Evolutionary conservation across 345 rosid genomes (phyloP), one percentile per base, ranked within the genome.

Genomic region (Gossypium australe): DNA sequence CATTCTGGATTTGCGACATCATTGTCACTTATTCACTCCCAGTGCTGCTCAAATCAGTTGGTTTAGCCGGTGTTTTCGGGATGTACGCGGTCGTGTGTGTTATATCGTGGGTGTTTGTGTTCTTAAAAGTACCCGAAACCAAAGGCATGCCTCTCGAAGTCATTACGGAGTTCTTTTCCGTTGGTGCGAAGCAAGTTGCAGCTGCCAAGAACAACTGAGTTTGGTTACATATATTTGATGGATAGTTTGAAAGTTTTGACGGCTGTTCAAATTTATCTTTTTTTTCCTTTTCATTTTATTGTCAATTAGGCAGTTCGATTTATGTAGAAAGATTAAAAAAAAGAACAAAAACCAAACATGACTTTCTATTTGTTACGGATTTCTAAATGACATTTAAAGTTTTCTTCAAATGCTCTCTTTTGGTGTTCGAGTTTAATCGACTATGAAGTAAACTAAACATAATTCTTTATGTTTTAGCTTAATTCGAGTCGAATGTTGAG

Each of bases 131-230:
- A 18, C 98, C 99, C 0, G 98, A 95, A 84, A 95, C 98, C 66
- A 93, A 93, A 74, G 98, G 97, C 62, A 95, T 95, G 98, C 99
- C 98, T 14, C 96, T 95, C 43, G 99, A 95, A 86, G 98, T 95
- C 73, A 91, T 95, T 25, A 80, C 93, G 0, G 98, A 93, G 85
- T 91, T 95, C 89, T 91, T 95, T 76, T 78, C 92, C n/a, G 78
- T 95, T 25, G 99, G 98, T 44, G 97, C 92, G 20, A 91, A 84
- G 81, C 96, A 84, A 73, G 90, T 79, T 64, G 88, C 79, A 56
- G 86, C 85, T 73, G 86, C 75, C 47, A 90, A 85, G 87, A 55
- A 49, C 70, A 72, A 85, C 67, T 90, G 83, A 89, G 52, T 27
- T 18, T 22, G 41, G 38, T 60, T 60, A 24, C 11, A 57, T 57